Evolutionary conservation across 2,329 filamentous ascomycete genomes (phyloP), one percentile per base, ranked within the genome.

Genomic region (Ophiocordyceps sinensis): DNA sequence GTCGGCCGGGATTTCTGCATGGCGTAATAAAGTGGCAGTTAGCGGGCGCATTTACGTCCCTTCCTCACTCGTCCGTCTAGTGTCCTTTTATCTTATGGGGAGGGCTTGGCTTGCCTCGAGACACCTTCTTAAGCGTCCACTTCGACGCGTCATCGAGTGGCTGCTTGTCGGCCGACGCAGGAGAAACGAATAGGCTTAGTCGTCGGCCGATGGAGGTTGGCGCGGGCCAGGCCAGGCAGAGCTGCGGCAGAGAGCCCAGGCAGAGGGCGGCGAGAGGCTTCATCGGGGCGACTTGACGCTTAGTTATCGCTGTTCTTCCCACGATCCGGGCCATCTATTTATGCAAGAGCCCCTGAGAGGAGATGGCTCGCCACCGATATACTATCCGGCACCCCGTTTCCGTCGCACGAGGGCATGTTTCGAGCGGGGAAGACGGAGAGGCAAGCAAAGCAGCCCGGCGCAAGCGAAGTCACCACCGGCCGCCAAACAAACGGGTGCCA

Each of bases 51-150:
- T 26, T 15, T 35, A 11, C 19, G 9, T 37, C 23, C 14, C 29
- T 30, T 30, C 3, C 29, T 14, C 29, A 30, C 29, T 3, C 5
- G 10, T 30, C 10, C 29, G 14, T 11, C 29, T 30, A 19, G 19
- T 7, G 13, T 32, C 8, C 30, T 32, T 11, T 15, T 7, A 21
- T 23, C 14, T 30, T 23, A 19, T 37, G 3, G n/a, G 30, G 5
- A 14, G n/a, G 30, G 30, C 30, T 30, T 7, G 15, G 32, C 43
- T 41, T 42, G 36, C 38, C 28, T 40, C 43, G n/a, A 23, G 37
- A 43, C 11, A 41, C 35, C 15, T 47, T 31, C 21, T 21, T 38
- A 19, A 40, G 39, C 11, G 41, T 31, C 44, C 44, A 45, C 7
- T 19, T 37, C 13, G 43, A 30, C 13, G 43, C 43, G 13, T 41